Base-by-base conservation (phyloP, 192 early-diverging fungal genomes). In the Chytriomyces confervae region DNA sequence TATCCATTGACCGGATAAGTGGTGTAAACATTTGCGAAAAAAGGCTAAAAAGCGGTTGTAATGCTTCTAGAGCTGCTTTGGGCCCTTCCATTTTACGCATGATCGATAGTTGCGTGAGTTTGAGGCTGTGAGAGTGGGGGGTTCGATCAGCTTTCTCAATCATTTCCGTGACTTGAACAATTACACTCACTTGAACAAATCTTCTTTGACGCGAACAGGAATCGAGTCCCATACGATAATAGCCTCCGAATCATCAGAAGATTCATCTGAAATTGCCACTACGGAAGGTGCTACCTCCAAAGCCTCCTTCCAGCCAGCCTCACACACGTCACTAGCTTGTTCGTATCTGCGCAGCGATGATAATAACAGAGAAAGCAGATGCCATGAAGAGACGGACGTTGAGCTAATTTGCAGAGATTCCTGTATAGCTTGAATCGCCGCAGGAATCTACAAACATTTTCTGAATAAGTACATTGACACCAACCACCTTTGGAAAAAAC, bases 361-460 rank as follows among this genome's bases (percentile, higher is more conserved):
- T 29, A 85, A 68, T 20, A 89, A 50, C 23, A 89, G 75, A 1
- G 86, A 84, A 13, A 89, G 69, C 7, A 89, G 78, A 75, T 89
- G 83, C 80, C 83, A 89, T 3, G 84, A 84, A 5, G 76, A 51
- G n/a, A 79, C 79, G 51, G 76, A 61, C 3, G 71, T 45, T 7
- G 78, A 66, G 66, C 85, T 82, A 5, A 79, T 43, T 36, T 61
- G 43, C 10, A 89, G 62, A 29, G 83, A 76, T 11, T 82, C 72
- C 50, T 82, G 83, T 50, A 85, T 48, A 8, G 27, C 60, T n/a
- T 67, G 47, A 27, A 87, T 83, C 44, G 85, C 87, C 23, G 77
- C 68, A 7, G 73, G 9, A 49, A 86, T 77, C 87, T 88, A 66
- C 36, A 36, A 27, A 0, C 0, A 0, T 36, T 36, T 36, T 36